Conservation (phyloP, 371 early-diverging fungal species). For the Mucor lusitanicus region DNA sequence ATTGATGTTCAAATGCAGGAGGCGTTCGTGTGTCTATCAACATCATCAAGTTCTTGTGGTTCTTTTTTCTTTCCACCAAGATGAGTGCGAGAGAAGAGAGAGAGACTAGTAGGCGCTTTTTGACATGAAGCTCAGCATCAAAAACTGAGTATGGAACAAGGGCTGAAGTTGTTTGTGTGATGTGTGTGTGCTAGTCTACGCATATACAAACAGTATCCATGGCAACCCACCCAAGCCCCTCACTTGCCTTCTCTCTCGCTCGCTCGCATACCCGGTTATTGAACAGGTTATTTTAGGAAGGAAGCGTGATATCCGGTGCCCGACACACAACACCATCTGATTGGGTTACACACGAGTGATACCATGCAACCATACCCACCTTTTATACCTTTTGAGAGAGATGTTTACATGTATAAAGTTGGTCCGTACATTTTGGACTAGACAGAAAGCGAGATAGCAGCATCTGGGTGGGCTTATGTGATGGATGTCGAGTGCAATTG, state of each 20-base stretch:
- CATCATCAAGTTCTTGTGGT: no score
- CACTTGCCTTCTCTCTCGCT: no score
- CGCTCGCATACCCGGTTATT: not conserved
- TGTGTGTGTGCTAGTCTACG: no score
- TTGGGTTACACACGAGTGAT: constrained; percentile 1
- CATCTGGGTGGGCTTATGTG: no score
- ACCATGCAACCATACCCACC: constrained; percentile 6
- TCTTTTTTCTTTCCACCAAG: no score
- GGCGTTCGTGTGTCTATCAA: no score
- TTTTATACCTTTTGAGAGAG: not conserved
- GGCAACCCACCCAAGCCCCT: not conserved
- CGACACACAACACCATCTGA: constrained; percentile 8
- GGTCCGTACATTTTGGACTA: not conserved
- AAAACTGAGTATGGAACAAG: not conserved
- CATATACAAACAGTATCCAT: not conserved
- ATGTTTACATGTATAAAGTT: not conserved
- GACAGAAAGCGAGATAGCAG: no score
- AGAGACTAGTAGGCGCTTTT: no score
- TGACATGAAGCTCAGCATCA: not conserved
- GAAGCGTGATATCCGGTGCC: constrained; percentile 23
- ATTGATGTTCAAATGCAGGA: no score
- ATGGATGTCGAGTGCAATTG: no score
- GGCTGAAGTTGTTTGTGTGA: not conserved
- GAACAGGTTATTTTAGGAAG: constrained; percentile 16
- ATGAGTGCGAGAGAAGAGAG: no score